Evolutionary conservation across 306 rosid genomes (phyloP).

Genomic region (Ceratonia siliqua): DNA sequence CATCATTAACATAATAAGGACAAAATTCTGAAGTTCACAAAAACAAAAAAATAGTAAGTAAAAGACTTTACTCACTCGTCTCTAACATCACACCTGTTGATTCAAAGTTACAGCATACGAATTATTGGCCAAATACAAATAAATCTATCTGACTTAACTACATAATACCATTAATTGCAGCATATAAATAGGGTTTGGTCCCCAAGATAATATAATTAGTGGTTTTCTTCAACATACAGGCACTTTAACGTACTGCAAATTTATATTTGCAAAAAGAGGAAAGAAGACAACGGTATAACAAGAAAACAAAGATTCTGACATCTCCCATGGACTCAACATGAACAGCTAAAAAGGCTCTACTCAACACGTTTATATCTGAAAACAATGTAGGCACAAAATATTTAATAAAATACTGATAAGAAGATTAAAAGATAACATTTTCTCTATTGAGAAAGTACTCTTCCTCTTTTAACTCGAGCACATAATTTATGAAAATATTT

Average conservation of each 20-base stretch:
- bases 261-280: too few relatives aligned
- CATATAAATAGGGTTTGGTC: neutral
- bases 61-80: neutral
- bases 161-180: neutral
- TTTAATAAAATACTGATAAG: neutral
- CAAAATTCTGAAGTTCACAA: too few relatives aligned
- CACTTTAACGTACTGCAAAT: too few relatives aligned
- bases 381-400: neutral
- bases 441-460: conserved; percentile 55
- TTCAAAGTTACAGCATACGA: neutral
- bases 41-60: neutral
- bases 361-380: conserved; percentile 10
- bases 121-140: neutral
- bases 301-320: neutral
- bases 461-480: conserved; percentile 71
- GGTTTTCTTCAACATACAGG: too few relatives aligned
- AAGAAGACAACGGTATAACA: too few relatives aligned
- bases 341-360: conserved; percentile 12
- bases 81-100: neutral
- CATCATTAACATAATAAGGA: too few relatives aligned
- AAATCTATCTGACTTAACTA: neutral
- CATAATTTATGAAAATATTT: too few relatives aligned
- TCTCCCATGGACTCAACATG: neutral
- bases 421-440: conserved; percentile 34
- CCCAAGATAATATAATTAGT: neutral